Conservation (phyloP, 345 rosid genomes). For the Reutealis trisperma region DNA sequence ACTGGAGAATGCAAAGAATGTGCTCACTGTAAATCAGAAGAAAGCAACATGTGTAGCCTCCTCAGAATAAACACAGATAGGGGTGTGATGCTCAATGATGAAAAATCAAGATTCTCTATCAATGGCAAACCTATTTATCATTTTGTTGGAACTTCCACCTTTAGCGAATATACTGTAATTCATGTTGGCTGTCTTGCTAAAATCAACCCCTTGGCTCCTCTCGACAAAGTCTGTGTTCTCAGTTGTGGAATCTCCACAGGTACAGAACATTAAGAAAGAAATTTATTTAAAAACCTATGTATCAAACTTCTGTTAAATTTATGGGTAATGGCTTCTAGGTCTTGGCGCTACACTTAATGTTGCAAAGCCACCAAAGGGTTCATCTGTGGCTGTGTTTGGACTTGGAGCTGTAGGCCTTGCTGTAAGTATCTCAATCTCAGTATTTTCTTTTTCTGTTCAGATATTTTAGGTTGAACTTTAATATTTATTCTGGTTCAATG, state of each 20-base stretch:
- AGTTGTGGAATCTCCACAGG: slow-evolving; percentile 46
- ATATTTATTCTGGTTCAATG: neutral
- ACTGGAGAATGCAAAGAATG: slow-evolving; percentile 45
- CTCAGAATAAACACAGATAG: slow-evolving; percentile 43
- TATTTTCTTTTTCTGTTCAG: no score
- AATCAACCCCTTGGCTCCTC: slow-evolving; percentile 41
- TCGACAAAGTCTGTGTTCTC: slow-evolving; percentile 46
- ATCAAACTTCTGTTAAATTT: neutral
- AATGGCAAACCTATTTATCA: slow-evolving; percentile 42
- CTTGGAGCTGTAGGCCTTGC: slow-evolving; percentile 48
- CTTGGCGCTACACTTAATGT: slow-evolving; percentile 48
- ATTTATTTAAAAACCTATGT: neutral
- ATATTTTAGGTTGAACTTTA: no score
- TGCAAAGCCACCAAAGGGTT: slow-evolving; percentile 40
- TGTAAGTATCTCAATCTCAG: slow-evolving; percentile 16
- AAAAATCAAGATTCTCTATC: slow-evolving; percentile 41
- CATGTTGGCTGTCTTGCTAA: slow-evolving; percentile 41
- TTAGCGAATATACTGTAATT: slow-evolving; percentile 41
- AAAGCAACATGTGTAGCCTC: slow-evolving; percentile 41
- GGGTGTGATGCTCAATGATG: slow-evolving; percentile 41
- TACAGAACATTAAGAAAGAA: neutral
- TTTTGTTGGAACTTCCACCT: slow-evolving; percentile 45
- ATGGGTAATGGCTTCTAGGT: slow-evolving; percentile 10
- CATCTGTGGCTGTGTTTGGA: slow-evolving; percentile 45
- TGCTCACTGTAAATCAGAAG: slow-evolving; percentile 36